A percentile compares a stretch with the other conserved stretches of the same genome.
phyloP scores from a whole-genome alignment of 495 filamentous ascomycete genomes.

The Penicillium crystallinum region DNA sequence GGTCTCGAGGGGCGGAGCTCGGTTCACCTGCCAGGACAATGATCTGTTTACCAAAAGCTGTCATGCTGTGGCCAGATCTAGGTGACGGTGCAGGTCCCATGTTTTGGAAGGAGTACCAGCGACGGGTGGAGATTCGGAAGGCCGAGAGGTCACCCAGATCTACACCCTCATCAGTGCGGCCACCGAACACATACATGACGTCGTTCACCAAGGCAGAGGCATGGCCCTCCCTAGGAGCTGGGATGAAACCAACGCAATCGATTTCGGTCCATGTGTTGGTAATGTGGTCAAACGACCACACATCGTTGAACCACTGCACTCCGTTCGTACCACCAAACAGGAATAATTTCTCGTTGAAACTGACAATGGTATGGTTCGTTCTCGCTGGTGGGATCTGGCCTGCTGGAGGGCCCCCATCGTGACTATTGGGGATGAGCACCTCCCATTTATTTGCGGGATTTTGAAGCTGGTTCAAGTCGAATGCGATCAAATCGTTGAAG shows the following conservation, averaged over 20 bases:
- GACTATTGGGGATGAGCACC: conserved; percentile 71
- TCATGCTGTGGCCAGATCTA: conserved; percentile 96
- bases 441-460: conserved; percentile 89
- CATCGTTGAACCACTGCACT: conserved; percentile 94
- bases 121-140: conserved; percentile 82
- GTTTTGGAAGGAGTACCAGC: conserved; percentile 99
- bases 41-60: conserved; percentile 82
- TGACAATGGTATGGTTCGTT: conserved; percentile 92
- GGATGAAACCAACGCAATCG: conserved; percentile 97
- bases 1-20: conserved; percentile 74
- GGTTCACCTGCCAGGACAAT: conserved; percentile 92
- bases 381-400: conserved; percentile 79
- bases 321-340: conserved; percentile 98
- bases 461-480: conserved; percentile 91
- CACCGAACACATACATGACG: conserved; percentile 99
- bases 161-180: conserved; percentile 85
- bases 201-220: conserved; percentile 89
- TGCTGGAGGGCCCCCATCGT: conserved; percentile 58
- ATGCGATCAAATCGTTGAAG: conserved; percentile 96
- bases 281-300: conserved; percentile 86
- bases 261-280: conserved; percentile 77
- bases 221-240: conserved; percentile 88
- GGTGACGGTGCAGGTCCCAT: conserved; percentile 96
- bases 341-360: conserved; percentile 89
- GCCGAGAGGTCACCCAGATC: conserved; percentile 93